Evolutionary conservation across 75 land plant genomes (phyloP).

Genomic region (Selaginella moellendorffii): DNA sequence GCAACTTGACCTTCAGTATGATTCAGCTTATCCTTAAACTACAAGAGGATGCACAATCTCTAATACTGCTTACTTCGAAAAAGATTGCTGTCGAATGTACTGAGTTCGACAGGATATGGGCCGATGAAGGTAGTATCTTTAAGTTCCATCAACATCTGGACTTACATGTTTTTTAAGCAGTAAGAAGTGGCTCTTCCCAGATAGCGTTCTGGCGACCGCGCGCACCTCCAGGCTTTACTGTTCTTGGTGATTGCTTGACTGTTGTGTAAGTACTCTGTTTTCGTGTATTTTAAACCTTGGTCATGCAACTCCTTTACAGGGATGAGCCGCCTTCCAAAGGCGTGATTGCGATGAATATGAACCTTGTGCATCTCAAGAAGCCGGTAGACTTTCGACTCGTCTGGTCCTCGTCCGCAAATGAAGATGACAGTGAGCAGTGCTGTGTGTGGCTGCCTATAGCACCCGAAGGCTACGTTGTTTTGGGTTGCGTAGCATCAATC

Average conservation of each 20-base stretch:
- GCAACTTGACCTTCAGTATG: slow-evolving; percentile 83
- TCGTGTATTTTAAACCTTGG: neutral
- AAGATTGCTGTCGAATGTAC: slow-evolving; percentile 54
- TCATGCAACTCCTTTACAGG: slow-evolving; percentile 20
- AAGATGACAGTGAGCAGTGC: slow-evolving; percentile 11
- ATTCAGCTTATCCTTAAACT: slow-evolving; percentile 67
- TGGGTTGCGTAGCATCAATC: slow-evolving; percentile 70
- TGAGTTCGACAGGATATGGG: slow-evolving; percentile 80
- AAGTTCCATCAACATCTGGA: too few species aligned
- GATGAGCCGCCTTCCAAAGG: slow-evolving; percentile 92
- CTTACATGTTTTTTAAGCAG: too few species aligned
- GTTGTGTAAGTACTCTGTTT: slow-evolving; percentile 41
- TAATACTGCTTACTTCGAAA: slow-evolving; percentile 59
- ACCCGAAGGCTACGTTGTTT: slow-evolving; percentile 80
- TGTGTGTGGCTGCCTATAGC: slow-evolving; percentile 84
- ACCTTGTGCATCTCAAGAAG: slow-evolving; percentile 54
- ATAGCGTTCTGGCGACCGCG: slow-evolving; percentile 90
- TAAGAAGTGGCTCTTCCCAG: slow-evolving; percentile 4
- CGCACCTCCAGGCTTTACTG: slow-evolving; percentile 89
- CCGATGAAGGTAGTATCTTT: slow-evolving; percentile 58
- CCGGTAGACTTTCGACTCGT: slow-evolving; percentile 56
- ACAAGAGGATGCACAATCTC: slow-evolving; percentile 75
- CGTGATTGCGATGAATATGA: slow-evolving; percentile 83
- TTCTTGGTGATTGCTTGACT: slow-evolving; percentile 86
- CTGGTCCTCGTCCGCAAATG: too few species aligned